Evolutionary conservation across 352 stramenopile genomes (phyloP).

Genomic region (Phytopythium litorale): DNA sequence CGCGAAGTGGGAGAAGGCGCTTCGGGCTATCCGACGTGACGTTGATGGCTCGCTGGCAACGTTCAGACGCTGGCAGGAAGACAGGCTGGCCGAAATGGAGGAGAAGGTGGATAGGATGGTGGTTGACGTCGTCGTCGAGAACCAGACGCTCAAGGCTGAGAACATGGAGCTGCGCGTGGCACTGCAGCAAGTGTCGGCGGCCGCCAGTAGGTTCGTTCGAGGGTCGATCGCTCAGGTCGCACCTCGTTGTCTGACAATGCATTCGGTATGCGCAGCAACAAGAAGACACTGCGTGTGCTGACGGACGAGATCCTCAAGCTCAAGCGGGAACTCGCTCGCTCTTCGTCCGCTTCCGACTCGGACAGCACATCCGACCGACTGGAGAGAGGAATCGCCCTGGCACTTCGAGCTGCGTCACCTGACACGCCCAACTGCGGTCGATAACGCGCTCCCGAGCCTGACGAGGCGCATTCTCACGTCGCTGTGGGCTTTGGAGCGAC

Average conservation of each 20-base stretch:
- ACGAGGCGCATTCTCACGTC: background rate
- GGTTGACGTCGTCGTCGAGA: conserved; percentile 37
- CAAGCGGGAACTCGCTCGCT: conserved; percentile 15
- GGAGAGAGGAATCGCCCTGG: conserved; percentile 5
- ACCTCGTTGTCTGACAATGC: background rate
- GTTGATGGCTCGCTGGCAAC: conserved; percentile 26
- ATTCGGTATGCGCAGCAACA: conserved; percentile 22
- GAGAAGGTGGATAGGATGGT: conserved; percentile 36
- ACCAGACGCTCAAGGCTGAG: conserved; percentile 32
- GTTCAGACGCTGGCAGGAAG: conserved; percentile 16
- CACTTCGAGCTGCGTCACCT: background rate
- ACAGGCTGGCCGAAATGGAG: conserved; percentile 21
- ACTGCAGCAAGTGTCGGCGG: conserved; percentile 15
- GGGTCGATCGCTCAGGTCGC: background rate
- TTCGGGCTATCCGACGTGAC: background rate
- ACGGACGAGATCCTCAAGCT: conserved; percentile 48
- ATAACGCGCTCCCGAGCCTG: background rate
- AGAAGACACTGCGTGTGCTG: conserved; percentile 37
- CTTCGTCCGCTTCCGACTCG: background rate
- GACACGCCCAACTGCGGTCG: background rate
- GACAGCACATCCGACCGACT: conserved; percentile 1
- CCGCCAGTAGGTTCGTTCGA: conserved; percentile 9
- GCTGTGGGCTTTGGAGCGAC: background rate
- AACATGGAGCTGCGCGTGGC: conserved; percentile 36
- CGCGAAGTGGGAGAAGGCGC: conserved; percentile 13